Evolutionary conservation across 208 protist genomes (phyloP), one percentile per base, ranked within the genome.

Genomic region (Trypanosoma lewisi): DNA sequence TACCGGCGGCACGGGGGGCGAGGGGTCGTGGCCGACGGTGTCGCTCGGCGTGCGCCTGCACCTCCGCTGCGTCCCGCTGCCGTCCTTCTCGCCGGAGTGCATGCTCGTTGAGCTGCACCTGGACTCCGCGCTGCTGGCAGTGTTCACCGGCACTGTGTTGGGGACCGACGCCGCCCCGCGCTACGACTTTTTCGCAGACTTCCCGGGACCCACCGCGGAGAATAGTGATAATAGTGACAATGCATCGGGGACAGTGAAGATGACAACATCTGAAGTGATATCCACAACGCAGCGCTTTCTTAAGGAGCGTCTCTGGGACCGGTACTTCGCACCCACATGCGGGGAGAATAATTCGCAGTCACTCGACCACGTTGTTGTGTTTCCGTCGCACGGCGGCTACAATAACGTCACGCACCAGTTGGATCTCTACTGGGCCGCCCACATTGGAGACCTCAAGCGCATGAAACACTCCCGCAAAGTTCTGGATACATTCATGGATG

Each of bases 311-410:
- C 58, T 85, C 14, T 84, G 75, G 49, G 61, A 80, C 9, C 52
- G 47, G 17, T 85, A 86, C 63, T 55, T 84, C 27, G 57, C 70
- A 19, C 69, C 69, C 9, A 41, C 75, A 1, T 50, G 47, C 37
- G 37, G 56, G 19, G 28, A 36, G 19, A 28, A 25, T 25, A 44
- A 44, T 42, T 16, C 4, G 58, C 50, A 57, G 27, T 21, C 59
- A 27, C 41, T 67, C 31, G 75, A 81, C 42, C 69, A 73, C 2
- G 79, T 87, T 1, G 69, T 91, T 56, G 33, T 91, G 52, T 78
- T 94, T 36, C 80, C 87, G 16, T 83, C 82, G 0, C 87, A 91
- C 50, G 83, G 87, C 30, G 87, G 87, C 23, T 91, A 94, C 70
- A 91, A 59, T 72, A 82, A 94, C 69, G 78, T 86, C 41, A 86